Evolutionary conservation across 495 filamentous ascomycete species (phyloP), one percentile per base, ranked within the genome.

Genomic region (Penicillium verhagenii): DNA sequence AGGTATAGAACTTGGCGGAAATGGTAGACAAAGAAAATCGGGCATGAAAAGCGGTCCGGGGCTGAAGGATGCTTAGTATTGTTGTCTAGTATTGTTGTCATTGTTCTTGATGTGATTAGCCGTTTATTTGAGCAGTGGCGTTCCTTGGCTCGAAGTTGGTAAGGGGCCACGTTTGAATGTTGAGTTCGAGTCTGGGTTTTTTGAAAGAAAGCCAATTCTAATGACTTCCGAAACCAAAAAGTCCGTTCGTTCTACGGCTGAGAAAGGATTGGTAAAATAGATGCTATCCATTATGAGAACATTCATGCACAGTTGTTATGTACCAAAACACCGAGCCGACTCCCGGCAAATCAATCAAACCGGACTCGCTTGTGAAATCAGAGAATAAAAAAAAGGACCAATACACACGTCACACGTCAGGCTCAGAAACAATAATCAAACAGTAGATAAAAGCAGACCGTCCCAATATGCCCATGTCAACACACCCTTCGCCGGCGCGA

Each of bases 331-430:
- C 59, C 52, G 31, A 39, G 52, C 59, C 59, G 57, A 49, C 26
- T 57, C 62, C 54, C 48, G n/a, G 39, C 47, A 39, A 58, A 51
- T 53, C 38, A 49, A 50, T 45, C 49, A 52, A 54, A 56, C 59
- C 56, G 55, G 23, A 16, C 42, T 67, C 44, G 38, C 49, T 52
- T 21, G 37, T 50, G 9, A 48, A 37, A 26, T 59, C 56, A 64
- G 59, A 52, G 57, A 54, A 64, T 52, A 64, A 25, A 56, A 53
- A 56, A 58, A 19, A 54, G 42, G 52, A 56, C 56, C 61, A 60
- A 28, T 63, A 66, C 59, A 67, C 56, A 56, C 65, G 63, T 68
- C 62, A 68, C 62, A 66, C 65, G 58, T 68, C 57, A 68, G 57
- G 60, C 59, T 58, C 47, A 56, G 38, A 54, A 61, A 57, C 50